Evolutionary conservation across 1,284 basidiomycete species (phyloP).

Genomic region (Malassezia dermatis): DNA sequence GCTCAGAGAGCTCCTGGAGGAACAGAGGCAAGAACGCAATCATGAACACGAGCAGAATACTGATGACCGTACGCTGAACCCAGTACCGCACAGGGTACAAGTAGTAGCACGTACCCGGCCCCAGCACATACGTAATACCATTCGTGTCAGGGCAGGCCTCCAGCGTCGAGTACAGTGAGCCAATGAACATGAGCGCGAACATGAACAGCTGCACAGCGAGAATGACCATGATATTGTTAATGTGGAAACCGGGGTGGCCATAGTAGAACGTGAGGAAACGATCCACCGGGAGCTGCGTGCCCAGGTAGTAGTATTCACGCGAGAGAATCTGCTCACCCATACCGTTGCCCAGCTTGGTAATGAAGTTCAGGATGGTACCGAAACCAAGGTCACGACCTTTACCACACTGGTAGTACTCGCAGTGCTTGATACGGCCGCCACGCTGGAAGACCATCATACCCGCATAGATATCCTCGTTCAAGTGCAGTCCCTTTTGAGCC

Average conservation of each 20-base stretch:
- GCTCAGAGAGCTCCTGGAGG: conserved; percentile 46
- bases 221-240: conserved; percentile 84
- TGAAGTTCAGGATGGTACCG: conserved; percentile 97
- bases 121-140: conserved; percentile 44
- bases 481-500: conserved; percentile 92
- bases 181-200: conserved; percentile 47
- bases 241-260: conserved; percentile 97
- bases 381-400: conserved; percentile 98
- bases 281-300: conserved; percentile 95
- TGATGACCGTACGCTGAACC: conserved; percentile 48
- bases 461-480: conserved; percentile 99
- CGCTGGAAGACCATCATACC: conserved; percentile 97
- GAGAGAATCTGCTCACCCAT: conserved; percentile 99
- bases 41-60: conserved; percentile 48
- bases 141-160: conserved; percentile 36
- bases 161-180: conserved; percentile 44
- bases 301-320: conserved; percentile 96
- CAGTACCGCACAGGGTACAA: conserved; percentile 45
- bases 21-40: conserved; percentile 48
- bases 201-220: conserved; percentile 47
- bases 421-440: conserved; percentile 95
- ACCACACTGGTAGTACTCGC: conserved; percentile 92
- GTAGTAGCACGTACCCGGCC: conserved; percentile 46
- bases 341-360: conserved; percentile 98
- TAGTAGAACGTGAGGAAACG: conserved; percentile 99